Conservation (phyloP, 768 basidiomycete genomes). For the Leccinum uliginosum region DNA sequence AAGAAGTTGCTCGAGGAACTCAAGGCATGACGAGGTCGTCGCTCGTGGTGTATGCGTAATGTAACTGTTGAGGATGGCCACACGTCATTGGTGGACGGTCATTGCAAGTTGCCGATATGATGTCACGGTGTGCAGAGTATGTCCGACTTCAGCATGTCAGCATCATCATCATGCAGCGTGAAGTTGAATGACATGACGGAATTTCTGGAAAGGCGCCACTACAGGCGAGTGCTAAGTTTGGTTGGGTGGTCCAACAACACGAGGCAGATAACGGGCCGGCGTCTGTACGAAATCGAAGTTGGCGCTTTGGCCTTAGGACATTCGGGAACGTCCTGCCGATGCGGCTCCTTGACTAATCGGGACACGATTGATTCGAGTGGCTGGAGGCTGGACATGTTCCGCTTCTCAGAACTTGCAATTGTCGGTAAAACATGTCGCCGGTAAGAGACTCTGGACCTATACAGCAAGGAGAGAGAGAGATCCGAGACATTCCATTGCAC, state of each 20-base stretch:
- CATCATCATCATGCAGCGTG: background rate
- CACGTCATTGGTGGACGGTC: background rate
- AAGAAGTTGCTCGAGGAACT: conserved; percentile 58
- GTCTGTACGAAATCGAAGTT: conserved; percentile 20
- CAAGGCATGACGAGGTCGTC: conserved; percentile 35
- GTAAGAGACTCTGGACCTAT: background rate
- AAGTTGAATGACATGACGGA: background rate
- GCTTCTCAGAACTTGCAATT: conserved; percentile 6
- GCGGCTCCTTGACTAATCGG: conserved; percentile 12
- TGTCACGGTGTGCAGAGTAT: conserved; percentile 7
- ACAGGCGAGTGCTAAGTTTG: background rate
- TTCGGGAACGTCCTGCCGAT: conserved; percentile 18
- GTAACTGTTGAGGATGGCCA: background rate
- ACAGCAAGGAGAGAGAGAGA: background rate
- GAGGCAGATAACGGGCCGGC: conserved; percentile 29
- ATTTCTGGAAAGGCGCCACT: background rate
- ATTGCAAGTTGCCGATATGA: background rate
- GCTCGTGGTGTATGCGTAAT: conserved; percentile 1
- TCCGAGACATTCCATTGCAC: background rate
- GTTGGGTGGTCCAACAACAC: conserved; percentile 6
- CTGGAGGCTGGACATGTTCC: background rate
- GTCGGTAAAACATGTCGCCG: conserved; percentile 7
- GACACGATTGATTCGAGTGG: background rate
- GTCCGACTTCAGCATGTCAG: background rate
- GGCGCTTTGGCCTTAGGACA: conserved; percentile 19